Percentiles rank a stretch among this genome's conserved stretches.
phyloP scores from a whole-genome alignment of 2,329 filamentous ascomycete species.

The Sporothrix protearum region DNA sequence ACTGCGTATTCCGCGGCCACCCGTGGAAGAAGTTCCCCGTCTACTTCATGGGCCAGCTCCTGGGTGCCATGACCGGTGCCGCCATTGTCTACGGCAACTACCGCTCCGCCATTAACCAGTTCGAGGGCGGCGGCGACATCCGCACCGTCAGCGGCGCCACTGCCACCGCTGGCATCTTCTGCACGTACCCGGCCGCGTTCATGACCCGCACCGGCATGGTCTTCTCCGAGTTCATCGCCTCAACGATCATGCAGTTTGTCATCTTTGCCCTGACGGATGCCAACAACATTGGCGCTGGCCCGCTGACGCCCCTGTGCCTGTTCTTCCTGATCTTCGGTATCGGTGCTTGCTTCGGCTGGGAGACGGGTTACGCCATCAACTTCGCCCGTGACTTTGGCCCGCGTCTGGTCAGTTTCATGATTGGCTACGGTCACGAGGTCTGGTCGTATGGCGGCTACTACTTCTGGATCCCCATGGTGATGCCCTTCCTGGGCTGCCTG shows the following conservation, averaged over 20 bases:
- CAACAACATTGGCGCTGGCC: constrained; percentile 55
- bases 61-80: constrained; percentile 54
- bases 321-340: constrained; percentile 53
- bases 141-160: constrained; percentile 41
- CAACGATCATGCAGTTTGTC: constrained; percentile 53
- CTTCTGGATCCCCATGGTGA: constrained; percentile 62
- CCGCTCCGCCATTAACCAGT: constrained; percentile 43
- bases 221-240: constrained; percentile 58
- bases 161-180: constrained; percentile 53
- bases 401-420: constrained; percentile 56
- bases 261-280: constrained; percentile 58
- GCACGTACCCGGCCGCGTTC: constrained; percentile 48
- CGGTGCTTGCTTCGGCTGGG: constrained; percentile 53
- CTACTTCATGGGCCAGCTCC: constrained; percentile 55
- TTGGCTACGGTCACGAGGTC: constrained; percentile 35
- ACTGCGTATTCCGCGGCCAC: constrained; percentile 54
- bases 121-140: constrained; percentile 30
- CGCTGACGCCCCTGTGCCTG: constrained; percentile 39
- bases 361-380: constrained; percentile 54
- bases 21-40: constrained; percentile 55
- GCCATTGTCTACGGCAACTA: constrained; percentile 56
- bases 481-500: constrained; percentile 61
- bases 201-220: constrained; percentile 55
- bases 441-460: constrained; percentile 29
- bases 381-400: constrained; percentile 57